A percentile compares a stretch with the other conserved stretches of the same genome.
These are phyloP conservation scores for Trichopus zeylanicus DNA, from an alignment of 116 monocot genomes.

Conservation along the genomic window DNA sequence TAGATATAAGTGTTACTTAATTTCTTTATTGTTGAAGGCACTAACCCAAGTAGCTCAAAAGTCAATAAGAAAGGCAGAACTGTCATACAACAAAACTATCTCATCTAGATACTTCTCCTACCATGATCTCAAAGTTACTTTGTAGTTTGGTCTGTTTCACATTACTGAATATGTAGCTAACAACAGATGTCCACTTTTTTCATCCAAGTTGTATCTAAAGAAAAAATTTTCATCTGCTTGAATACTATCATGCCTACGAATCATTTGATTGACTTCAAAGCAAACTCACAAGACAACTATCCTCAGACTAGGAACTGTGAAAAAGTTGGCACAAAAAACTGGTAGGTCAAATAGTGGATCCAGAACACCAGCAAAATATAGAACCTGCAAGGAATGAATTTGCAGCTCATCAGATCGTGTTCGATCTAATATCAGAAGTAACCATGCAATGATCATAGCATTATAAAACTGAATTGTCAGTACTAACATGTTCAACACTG, in stretches of 20 bases:
- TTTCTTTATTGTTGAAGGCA: too few species aligned
- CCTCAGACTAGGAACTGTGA: constrained; percentile 40
- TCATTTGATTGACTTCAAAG: neutral
- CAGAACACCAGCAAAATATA: constrained; percentile 76
- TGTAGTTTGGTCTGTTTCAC: neutral
- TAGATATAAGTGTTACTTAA: too few species aligned
- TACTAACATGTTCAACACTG: too few species aligned
- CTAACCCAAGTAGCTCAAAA: too few species aligned
- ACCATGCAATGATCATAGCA: neutral
- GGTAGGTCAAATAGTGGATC: constrained; percentile 76
- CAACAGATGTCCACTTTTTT: neutral
- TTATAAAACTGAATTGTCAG: neutral
- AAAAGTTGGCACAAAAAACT: constrained; percentile 94
- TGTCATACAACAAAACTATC: too few species aligned
- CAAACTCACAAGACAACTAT: constrained; percentile 89
- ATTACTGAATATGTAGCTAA: neutral
- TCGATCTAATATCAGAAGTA: too few species aligned
- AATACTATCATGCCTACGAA: neutral
- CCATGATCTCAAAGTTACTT: too few species aligned
- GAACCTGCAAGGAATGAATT: constrained; percentile 56
- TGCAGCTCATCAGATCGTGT: neutral
- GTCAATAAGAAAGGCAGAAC: too few species aligned
- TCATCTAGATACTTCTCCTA: too few species aligned
- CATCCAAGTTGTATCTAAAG: too few species aligned
- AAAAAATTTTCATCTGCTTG: too few species aligned